phyloP scores from a whole-genome alignment of 352 stramenopile genomes.

The Globisporangium orthogonon region DNA sequence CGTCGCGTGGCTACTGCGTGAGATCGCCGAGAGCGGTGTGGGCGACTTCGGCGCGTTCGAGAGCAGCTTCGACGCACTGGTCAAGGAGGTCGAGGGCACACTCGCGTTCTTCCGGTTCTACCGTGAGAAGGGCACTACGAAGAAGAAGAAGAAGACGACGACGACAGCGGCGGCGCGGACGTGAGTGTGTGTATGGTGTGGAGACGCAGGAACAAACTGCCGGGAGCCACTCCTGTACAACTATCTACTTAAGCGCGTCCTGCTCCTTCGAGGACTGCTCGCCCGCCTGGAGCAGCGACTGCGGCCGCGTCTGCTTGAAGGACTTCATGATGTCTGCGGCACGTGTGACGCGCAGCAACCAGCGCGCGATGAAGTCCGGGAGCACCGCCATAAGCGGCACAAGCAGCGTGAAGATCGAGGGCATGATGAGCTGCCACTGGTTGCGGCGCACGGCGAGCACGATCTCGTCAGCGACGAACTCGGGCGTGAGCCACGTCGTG shows the following conservation, averaged over 20 bases:
- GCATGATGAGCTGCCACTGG: constrained; percentile 34
- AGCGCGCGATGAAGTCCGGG: constrained; percentile 33
- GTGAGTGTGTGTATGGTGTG: not conserved
- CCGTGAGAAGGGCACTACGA: constrained; percentile 22
- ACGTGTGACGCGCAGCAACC: constrained; percentile 29
- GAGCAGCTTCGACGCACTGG: constrained; percentile 12
- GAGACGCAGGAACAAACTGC: not conserved
- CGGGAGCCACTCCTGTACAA: too few species aligned
- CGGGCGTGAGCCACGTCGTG: constrained; percentile 33
- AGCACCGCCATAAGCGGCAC: constrained; percentile 27
- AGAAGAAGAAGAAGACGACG: constrained; percentile 4
- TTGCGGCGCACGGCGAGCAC: constrained; percentile 42
- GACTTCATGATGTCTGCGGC: constrained; percentile 34
- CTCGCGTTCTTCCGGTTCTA: constrained; percentile 32
- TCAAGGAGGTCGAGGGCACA: constrained; percentile 26
- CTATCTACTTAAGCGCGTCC: too few species aligned
- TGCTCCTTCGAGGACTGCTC: not conserved
- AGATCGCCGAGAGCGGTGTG: constrained; percentile 41
- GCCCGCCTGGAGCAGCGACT: constrained; percentile 18
- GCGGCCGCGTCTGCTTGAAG: constrained; percentile 44
- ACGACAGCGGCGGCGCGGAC: not conserved
- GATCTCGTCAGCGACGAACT: constrained; percentile 37
- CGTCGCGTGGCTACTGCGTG: constrained; percentile 49
- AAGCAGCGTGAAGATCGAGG: constrained; percentile 20
- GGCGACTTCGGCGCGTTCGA: constrained; percentile 32